Conservation (phyloP, 257 asterid species). For the Nicotiana tomentosiformis region DNA sequence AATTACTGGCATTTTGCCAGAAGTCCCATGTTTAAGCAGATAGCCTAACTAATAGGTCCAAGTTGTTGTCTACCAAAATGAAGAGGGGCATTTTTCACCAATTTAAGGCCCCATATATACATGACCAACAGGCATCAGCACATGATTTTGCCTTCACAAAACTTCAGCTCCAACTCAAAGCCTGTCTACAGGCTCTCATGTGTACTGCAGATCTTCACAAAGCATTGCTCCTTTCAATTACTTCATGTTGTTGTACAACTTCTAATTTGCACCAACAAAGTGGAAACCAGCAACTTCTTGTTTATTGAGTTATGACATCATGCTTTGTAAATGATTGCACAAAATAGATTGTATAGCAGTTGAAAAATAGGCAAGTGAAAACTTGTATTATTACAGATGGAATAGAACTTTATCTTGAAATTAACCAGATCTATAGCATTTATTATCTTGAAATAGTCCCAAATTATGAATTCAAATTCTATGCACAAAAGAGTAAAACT, state of each 20-base stretch:
- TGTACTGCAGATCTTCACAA: slow-evolving; percentile 13
- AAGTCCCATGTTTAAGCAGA: neutral
- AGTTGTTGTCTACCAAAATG: neutral
- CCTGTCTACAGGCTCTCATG: neutral
- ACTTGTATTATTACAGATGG: too few species aligned
- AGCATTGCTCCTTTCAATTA: slow-evolving; percentile 19
- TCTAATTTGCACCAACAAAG: neutral
- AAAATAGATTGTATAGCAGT: too few species aligned
- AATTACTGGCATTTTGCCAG: too few species aligned
- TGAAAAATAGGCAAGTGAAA: too few species aligned
- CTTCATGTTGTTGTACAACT: neutral
- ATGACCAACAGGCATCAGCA: neutral
- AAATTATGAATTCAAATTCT: too few species aligned
- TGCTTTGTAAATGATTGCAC: too few species aligned
- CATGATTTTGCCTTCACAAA: neutral
- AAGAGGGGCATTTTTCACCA: neutral
- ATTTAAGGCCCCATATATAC: neutral
- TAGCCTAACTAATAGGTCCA: neutral
- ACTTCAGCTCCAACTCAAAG: neutral
- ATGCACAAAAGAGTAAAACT: too few species aligned
- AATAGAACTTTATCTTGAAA: too few species aligned
- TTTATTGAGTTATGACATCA: neutral
- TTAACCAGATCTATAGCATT: too few species aligned
- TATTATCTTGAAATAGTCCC: too few species aligned
- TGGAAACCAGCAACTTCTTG: neutral